phyloP scores from a whole-genome alignment of 139 green algal species.

The Asterochloris erici region DNA sequence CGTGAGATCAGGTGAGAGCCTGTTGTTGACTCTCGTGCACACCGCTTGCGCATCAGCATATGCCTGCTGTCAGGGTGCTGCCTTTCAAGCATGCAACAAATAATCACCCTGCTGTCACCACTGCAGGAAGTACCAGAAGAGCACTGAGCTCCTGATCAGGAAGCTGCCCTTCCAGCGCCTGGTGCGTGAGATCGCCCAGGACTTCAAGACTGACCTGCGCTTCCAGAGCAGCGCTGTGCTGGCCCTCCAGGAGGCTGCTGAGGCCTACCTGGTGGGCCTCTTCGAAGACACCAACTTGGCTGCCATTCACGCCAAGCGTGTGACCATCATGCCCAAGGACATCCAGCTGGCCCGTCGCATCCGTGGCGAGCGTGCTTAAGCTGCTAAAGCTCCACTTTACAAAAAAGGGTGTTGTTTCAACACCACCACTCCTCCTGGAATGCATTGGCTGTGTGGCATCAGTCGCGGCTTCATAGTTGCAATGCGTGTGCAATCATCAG shows the following conservation, averaged over 20 bases:
- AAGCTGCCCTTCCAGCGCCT: slow-evolving; percentile 92
- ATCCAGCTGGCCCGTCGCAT: too few relatives aligned
- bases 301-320: too few relatives aligned
- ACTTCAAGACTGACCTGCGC: slow-evolving; percentile 55
- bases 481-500: not conserved
- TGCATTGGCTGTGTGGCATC: not conserved
- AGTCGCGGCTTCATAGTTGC: not conserved
- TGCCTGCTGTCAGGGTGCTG: too few relatives aligned
- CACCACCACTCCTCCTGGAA: slow-evolving; percentile 12
- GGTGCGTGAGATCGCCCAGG: slow-evolving; percentile 82
- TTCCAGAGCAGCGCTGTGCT: slow-evolving; percentile 59
- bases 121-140: slow-evolving; percentile 82
- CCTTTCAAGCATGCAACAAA: too few relatives aligned
- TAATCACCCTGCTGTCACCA: too few relatives aligned
- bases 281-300: too few relatives aligned
- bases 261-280: too few relatives aligned
- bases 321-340: too few relatives aligned
- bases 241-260: slow-evolving; percentile 57
- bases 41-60: too few relatives aligned
- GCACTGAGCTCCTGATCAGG: slow-evolving; percentile 81
- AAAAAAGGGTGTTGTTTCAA: slow-evolving; percentile 24
- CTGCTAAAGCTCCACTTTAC: not conserved
- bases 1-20: too few relatives aligned
- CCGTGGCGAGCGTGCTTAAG: too few relatives aligned
- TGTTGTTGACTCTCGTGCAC: too few relatives aligned